phyloP scores from a whole-genome alignment of 192 early-diverging fungal species.

The Rhizoclosmatium sp. region DNA sequence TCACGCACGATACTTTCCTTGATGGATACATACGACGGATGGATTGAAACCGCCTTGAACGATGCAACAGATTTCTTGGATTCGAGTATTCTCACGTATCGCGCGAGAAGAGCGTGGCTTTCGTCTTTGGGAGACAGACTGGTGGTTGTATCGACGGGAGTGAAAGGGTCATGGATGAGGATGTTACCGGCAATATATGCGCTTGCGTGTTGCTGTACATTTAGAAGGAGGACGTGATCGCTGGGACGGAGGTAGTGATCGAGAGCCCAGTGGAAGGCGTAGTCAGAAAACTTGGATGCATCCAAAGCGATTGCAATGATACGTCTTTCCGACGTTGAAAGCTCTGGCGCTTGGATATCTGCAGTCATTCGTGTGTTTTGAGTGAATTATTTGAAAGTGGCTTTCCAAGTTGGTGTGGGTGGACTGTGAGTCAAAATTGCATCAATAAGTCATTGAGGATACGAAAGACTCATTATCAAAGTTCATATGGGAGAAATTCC shows the following conservation, averaged over 20 bases:
- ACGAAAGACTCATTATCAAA: too few species aligned
- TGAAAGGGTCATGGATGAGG: constrained; percentile 37
- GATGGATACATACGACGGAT: background rate
- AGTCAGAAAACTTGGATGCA: constrained; percentile 4
- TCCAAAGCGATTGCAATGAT: constrained; percentile 34
- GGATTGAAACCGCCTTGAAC: background rate
- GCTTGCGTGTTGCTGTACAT: background rate
- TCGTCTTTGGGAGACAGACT: background rate
- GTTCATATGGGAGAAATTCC: too few species aligned
- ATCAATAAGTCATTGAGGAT: too few species aligned
- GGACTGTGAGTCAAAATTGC: too few species aligned
- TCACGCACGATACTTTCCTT: constrained; percentile 59
- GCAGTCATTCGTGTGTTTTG: too few species aligned
- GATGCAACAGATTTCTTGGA: background rate
- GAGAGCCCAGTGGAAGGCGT: constrained; percentile 25
- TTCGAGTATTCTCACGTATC: background rate
- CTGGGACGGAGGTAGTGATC: constrained; percentile 6
- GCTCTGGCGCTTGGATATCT: too few species aligned
- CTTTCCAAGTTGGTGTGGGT: too few species aligned
- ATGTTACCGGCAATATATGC: constrained; percentile 24
- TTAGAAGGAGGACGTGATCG: constrained; percentile 19
- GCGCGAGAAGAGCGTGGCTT: background rate
- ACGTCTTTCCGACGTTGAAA: background rate
- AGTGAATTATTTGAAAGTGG: too few species aligned
- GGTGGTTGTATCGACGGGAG: constrained; percentile 30